Evolutionary conservation across 805 yeast genomes (phyloP).

Genomic region (Teunomyces panamensis): DNA sequence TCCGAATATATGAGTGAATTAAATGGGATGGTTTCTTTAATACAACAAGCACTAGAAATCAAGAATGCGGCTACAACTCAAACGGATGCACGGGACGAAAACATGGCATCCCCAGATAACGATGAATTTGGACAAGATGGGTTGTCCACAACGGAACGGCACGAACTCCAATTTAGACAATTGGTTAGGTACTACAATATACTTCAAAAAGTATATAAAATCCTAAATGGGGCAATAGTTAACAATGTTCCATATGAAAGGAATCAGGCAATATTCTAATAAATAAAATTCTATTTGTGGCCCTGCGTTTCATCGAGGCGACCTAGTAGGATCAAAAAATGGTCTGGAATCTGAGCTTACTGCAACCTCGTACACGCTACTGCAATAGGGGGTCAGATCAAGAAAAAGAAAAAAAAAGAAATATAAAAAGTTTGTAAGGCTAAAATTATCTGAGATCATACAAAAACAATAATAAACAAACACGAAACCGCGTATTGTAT

Average conservation of each 20-base stretch:
- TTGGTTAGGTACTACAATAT: slow-evolving; percentile 7
- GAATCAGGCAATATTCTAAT: neutral
- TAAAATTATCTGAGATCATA: too few species aligned
- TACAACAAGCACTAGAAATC: neutral
- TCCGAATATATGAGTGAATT: neutral
- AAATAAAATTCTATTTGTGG: neutral
- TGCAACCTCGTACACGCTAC: too few species aligned
- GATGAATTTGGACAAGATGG: neutral
- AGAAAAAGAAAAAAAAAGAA: too few species aligned
- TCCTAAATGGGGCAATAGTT: slow-evolving; percentile 8
- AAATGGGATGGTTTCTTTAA: neutral
- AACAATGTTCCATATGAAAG: slow-evolving; percentile 4
- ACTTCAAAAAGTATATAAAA: slow-evolving; percentile 5
- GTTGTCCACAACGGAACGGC: neutral
- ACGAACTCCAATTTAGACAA: slow-evolving; percentile 7
- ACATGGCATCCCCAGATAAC: too few species aligned
- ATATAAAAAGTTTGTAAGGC: too few species aligned
- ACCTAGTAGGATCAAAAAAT: too few species aligned
- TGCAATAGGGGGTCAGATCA: too few species aligned
- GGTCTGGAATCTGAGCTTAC: too few species aligned
- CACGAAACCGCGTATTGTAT: too few species aligned
- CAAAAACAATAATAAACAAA: too few species aligned
- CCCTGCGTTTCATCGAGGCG: neutral
- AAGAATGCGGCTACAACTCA: neutral
- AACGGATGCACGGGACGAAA: neutral